Evolutionary conservation across 2,329 filamentous ascomycete genomes (phyloP), one percentile per base, ranked within the genome.

Genomic region (Calycina herbarum): DNA sequence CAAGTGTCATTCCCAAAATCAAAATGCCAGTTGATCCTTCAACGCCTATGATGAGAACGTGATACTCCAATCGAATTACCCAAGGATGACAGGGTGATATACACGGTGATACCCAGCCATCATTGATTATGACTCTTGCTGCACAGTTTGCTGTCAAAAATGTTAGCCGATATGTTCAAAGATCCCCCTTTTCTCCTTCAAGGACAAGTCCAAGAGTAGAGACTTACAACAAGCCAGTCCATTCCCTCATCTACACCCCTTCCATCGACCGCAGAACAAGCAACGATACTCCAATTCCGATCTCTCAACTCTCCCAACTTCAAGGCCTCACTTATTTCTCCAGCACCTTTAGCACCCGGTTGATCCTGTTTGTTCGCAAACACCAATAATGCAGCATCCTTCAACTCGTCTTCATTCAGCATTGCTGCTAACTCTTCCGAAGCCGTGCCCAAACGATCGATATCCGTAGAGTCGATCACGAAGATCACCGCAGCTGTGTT

Each of bases 291-390:
- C 95, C 95, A 99, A 83, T 98, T 99, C 75, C 95, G 86, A 79
- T 99, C 95, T 74, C 94, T 90, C 77, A 99, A 82, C 79, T 97
- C 93, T 63, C 93, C 94, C 71, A 99, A 80, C 74, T 90, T 90
- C 78, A 99, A 80, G 59, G 94, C 94, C 80, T 98, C 94, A 64
- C 92, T 96, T 70, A 99, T 99, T 78, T 98, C 95, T 20, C 93
- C 95, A 1, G 95, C 95, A 1, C 94, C 95, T 81, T 97, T 96
- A 59, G 95, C 94, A 20, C 95, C 95, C 1, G 94, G 94, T 79
- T 98, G 93, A 80, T 99, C 95, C 79, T 99, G 95, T 82, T 99
- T 99, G 82, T 99, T 99, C 75, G 95, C 95, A 79, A 98, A 99
- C 11, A 99, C 95, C 63, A 99, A 82, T 63, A 99, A 82, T 27